Evolutionary conservation across 129 eudicot genomes (phyloP), one percentile per base, ranked within the genome.

Genomic region (Helianthus tuberosus): DNA sequence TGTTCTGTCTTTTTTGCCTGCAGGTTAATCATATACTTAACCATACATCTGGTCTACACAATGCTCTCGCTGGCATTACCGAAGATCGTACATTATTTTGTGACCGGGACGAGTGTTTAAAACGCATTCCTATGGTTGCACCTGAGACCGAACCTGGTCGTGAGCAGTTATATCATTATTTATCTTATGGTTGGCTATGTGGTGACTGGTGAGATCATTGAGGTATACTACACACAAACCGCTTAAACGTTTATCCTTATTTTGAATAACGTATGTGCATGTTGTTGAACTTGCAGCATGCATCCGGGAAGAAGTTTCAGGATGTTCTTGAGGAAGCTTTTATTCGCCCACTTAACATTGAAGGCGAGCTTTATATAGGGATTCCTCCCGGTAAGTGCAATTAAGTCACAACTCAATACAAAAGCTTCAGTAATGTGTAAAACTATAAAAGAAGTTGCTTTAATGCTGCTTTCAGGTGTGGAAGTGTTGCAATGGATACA

Each of bases 201-300:
- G 98, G 98, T 48, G 98, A 96, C 44, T 81, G 98, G 98, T 48
- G 98, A 96, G 44, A 88, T 93, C 79, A 79, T 93, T 70, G 98
- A 32, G 36, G 36, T 93, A 39, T 5, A 39, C 5, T 39, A 76
- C 46, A 6, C 46, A 9, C 5, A 39, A 39, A 5, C 46, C 46
- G 43, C 43, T 38, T 38, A 38, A 39, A 39, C 8, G 7, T 39
- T 39, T 39, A 4, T 39, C 46, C 7, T 39, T 39, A 39, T 39
- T 39, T 5, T 39, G 8, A 39, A 39, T 39, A 39, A 39, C 5
- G 46, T 39, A 39, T 39, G 46, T 39, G 46, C 8, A 39, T 39
- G 46, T 8, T 59, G 46, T 39, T 8, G 46, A 6, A 5, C 8
- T 6, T 39, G 46, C 46, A 43, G 47, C 47, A 43, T 43, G 47